phyloP scores from a whole-genome alignment of 306 rosid genomes.

The Hippophae gyantsensis region DNA sequence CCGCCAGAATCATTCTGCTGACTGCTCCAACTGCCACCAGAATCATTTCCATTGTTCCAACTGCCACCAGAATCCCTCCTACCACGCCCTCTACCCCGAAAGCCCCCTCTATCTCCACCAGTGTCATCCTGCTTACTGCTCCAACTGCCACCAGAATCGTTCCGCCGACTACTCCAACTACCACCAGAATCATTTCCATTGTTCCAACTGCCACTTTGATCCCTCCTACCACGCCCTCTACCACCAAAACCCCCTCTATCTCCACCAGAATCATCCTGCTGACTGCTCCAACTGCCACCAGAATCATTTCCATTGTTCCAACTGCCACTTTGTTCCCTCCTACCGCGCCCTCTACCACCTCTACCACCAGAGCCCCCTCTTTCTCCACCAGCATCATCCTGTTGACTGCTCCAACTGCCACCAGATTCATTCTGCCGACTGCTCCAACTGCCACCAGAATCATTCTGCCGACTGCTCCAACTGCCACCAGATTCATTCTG shows the following conservation, averaged over 20 bases:
- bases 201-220: conserved; percentile 46
- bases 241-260: conserved; percentile 40
- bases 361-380: conserved; percentile 44
- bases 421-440: conserved; percentile 1
- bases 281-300: conserved; percentile 20
- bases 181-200: conserved; percentile 28
- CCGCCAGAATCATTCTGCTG: conserved; percentile 32
- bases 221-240: conserved; percentile 65
- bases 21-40: conserved; percentile 24
- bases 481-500: conserved; percentile 35
- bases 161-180: conserved; percentile 33
- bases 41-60: conserved; percentile 33
- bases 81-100: conserved; percentile 42
- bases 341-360: conserved; percentile 65
- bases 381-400: conserved; percentile 23
- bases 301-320: conserved; percentile 32
- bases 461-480: conserved; percentile 31
- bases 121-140: conserved; percentile 33
- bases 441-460: conserved; percentile 20
- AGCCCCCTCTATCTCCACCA: conserved; percentile 20
- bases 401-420: no score
- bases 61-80: conserved; percentile 51
- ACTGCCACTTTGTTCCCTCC: conserved; percentile 50
- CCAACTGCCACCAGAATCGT: conserved; percentile 23
- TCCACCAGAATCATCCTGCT: conserved; percentile 31